Evolutionary conservation across 2,329 filamentous ascomycete genomes (phyloP).

Genomic region (Fusarium setosum): DNA sequence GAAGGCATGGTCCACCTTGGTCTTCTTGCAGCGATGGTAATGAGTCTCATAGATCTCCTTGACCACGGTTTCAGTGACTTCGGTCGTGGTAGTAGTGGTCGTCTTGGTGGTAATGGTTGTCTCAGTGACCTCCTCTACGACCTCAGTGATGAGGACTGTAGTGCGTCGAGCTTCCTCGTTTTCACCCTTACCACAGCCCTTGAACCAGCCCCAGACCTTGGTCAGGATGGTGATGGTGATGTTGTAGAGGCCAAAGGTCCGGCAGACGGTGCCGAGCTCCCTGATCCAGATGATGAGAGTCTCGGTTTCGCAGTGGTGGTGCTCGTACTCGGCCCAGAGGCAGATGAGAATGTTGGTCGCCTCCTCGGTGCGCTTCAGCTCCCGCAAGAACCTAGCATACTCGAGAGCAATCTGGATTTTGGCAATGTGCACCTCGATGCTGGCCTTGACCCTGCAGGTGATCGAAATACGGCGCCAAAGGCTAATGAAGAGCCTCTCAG

Average conservation of each 20-base stretch:
- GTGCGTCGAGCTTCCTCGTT: constrained; percentile 49
- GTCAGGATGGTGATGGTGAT: constrained; percentile 50
- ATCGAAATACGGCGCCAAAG: constrained; percentile 54
- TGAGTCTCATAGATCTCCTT: constrained; percentile 51
- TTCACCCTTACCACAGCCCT: constrained; percentile 45
- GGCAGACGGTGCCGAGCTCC: constrained; percentile 49
- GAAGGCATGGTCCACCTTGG: constrained; percentile 47
- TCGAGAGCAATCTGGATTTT: constrained; percentile 53
- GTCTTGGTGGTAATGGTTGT: constrained; percentile 48
- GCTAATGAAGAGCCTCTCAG: constrained; percentile 53
- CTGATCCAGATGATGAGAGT: constrained; percentile 49
- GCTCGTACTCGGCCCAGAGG: constrained; percentile 54
- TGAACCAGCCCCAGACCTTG: constrained; percentile 54
- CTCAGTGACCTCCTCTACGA: constrained; percentile 52
- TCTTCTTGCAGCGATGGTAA: constrained; percentile 48
- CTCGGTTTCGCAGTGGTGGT: constrained; percentile 47
- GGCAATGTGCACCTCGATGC: constrained; percentile 48
- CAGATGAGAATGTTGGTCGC: constrained; percentile 53
- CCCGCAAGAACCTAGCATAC: constrained; percentile 50
- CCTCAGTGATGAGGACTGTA: constrained; percentile 51
- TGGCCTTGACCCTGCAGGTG: constrained; percentile 44
- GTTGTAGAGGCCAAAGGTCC: constrained; percentile 46
- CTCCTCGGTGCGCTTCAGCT: constrained; percentile 48
- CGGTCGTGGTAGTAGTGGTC: constrained; percentile 42
- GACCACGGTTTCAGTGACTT: constrained; percentile 48